Evolutionary conservation across 345 rosid species (phyloP), one percentile per base, ranked within the genome.

Genomic region (Citrus hindsii): DNA sequence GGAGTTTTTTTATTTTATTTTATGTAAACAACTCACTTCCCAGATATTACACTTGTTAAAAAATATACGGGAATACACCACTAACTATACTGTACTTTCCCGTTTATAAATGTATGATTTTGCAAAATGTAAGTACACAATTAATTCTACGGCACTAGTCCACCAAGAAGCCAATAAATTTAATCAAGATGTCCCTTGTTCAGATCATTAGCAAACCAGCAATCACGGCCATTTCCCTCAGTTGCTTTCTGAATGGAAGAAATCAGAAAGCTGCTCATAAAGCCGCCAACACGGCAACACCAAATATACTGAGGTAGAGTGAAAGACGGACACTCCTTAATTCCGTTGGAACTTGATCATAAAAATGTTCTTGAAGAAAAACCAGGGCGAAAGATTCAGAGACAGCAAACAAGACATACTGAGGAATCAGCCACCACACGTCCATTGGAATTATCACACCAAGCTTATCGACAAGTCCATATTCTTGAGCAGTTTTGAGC

Each of bases 331-430:
- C 79, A 68, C 93, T 91, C 59, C 84, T 88, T 58, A 90, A 64
- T 64, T 88, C 89, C 16, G 67, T 79, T 0, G 93, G 89, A 71
- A 89, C 89, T 71, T 91, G 95, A 79, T 87, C 89, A 53, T 88
- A 91, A 83, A 91, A 89, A 73, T 88, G 87, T 77, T 89, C 94
- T 75, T 89, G 94, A 42, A 91, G 83, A 69, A 93, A 92, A 80
- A 91, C 92, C 74, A 86, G 69, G 16, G 93, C 69, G 72, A 91
- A 89, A 35, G 81, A 91, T 61, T 89, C 90, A 2, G 92, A 64
- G 28, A 85, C 64, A 42, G 93, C 94, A 30, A 75, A 72, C 69
- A 91, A 78, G 9, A 87, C 70, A 56, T 85, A 88, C 64, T 89
- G 93, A 74, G 94, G 92, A 74, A 89, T 66, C 83, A 91, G 48